These are phyloP conservation scores for Sporothrix humicola DNA, from an alignment of 2,329 filamentous ascomycete species.

Conservation along the genomic window DNA sequence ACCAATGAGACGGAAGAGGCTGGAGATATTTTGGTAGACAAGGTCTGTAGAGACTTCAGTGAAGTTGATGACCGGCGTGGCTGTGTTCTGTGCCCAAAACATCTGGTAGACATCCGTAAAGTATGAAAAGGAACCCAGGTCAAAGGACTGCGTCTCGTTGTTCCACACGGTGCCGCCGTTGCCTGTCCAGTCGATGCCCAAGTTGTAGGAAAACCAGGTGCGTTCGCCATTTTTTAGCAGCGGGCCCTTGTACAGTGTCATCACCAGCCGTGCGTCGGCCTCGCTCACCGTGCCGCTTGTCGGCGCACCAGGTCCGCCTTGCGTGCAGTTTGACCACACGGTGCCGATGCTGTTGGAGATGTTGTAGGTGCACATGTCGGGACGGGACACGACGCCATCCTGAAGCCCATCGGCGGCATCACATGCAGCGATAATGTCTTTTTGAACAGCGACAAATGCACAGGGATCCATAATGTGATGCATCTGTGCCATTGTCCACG, in stretches of 20 bases:
- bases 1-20: constrained; percentile 7
- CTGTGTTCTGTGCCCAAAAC: constrained; percentile 20
- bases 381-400: constrained; percentile 7
- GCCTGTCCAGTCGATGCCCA: constrained; percentile 20
- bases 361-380: constrained; percentile 12
- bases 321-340: not conserved
- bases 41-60: not conserved
- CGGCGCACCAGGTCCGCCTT: constrained; percentile 4
- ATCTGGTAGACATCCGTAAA: constrained; percentile 21
- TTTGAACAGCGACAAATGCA: constrained; percentile 15
- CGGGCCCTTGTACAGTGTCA: constrained; percentile 3
- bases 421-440: constrained; percentile 7
- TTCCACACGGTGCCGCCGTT: constrained; percentile 21
- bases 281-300: constrained; percentile 16
- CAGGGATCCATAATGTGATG: constrained; percentile 20
- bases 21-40: constrained; percentile 16
- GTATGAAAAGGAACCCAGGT: constrained; percentile 11
- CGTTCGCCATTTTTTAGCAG: not conserved
- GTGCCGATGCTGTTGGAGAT: constrained; percentile 13
- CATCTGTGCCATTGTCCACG: constrained; percentile 20
- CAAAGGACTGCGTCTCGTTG: constrained; percentile 16
- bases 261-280: not conserved
- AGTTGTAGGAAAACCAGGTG: constrained; percentile 13
- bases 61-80: constrained; percentile 12
- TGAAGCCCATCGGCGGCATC: not conserved